Conservation (phyloP, 2,329 filamentous ascomycete genomes). For the Paracoccidioides brasiliensis region DNA sequence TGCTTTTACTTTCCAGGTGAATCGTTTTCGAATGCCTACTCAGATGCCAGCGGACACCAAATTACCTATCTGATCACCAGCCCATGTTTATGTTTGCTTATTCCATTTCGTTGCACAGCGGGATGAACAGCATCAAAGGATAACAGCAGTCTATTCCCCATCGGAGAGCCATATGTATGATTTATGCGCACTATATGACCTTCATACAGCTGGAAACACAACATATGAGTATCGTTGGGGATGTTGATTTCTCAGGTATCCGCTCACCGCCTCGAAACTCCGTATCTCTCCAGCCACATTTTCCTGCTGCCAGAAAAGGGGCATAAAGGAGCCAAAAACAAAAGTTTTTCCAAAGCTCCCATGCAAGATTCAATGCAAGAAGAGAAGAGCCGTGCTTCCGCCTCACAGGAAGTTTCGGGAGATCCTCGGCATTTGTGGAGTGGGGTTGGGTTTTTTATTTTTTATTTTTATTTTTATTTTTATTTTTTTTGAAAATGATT, state of each 20-base stretch:
- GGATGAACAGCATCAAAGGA: not conserved
- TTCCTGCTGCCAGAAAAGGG: not conserved
- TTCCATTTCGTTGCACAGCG: not conserved
- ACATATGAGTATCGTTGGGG: not conserved
- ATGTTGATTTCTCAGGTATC: not conserved
- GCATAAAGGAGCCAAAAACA: not conserved
- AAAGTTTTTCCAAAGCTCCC: not conserved
- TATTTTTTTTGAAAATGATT: too few species aligned
- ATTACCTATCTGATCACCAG: not conserved
- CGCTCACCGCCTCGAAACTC: constrained; percentile 1
- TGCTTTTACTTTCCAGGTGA: too few species aligned
- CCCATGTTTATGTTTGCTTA: not conserved
- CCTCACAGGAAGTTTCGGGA: not conserved
- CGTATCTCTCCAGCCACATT: not conserved
- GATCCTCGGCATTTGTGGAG: not conserved
- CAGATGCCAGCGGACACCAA: too few species aligned
- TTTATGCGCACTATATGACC: not conserved
- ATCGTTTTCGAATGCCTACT: too few species aligned
- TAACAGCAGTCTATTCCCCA: not conserved
- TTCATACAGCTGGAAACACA: not conserved
- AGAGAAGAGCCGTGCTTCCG: not conserved
- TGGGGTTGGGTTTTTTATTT: too few species aligned
- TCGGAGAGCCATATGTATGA: not conserved
- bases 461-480: too few species aligned
- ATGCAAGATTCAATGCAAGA: not conserved